These are phyloP conservation scores for Chimonanthus praecox DNA, from an alignment of 164 flowering plant genomes.

Conservation along the genomic window DNA sequence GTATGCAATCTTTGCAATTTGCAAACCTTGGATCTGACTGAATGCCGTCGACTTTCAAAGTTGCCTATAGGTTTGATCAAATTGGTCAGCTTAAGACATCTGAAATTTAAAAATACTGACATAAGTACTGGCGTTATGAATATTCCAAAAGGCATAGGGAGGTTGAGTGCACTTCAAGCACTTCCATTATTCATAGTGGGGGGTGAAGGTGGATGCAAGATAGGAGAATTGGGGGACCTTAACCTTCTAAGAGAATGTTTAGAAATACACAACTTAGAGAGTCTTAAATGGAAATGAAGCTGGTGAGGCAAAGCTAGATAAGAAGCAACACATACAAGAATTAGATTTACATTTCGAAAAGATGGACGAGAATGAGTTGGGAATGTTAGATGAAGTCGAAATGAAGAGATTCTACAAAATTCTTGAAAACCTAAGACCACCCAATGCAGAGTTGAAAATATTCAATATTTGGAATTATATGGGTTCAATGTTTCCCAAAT, in stretches of 20 bases:
- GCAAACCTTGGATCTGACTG: no score
- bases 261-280: neutral
- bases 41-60: no score
- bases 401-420: neutral
- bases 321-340: neutral
- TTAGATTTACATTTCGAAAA: neutral
- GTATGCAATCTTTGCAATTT: no score
- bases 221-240: conserved; percentile 8
- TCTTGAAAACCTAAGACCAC: conserved; percentile 1
- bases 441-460: neutral
- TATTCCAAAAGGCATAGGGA: conserved; percentile 1
- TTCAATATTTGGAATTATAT: neutral
- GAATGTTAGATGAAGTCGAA: neutral
- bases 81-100: no score
- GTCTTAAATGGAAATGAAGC: neutral
- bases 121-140: no score
- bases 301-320: neutral
- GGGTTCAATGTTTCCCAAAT: conserved; percentile 1
- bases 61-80: no score
- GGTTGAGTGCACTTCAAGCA: neutral
- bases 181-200: no score
- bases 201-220: neutral
- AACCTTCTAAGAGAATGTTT: conserved; percentile 4
- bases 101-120: no score
- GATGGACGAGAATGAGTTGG: neutral